These are phyloP conservation scores for Artomyces pyxidatus DNA, from an alignment of 768 basidiomycete genomes.

Conservation along the genomic window DNA sequence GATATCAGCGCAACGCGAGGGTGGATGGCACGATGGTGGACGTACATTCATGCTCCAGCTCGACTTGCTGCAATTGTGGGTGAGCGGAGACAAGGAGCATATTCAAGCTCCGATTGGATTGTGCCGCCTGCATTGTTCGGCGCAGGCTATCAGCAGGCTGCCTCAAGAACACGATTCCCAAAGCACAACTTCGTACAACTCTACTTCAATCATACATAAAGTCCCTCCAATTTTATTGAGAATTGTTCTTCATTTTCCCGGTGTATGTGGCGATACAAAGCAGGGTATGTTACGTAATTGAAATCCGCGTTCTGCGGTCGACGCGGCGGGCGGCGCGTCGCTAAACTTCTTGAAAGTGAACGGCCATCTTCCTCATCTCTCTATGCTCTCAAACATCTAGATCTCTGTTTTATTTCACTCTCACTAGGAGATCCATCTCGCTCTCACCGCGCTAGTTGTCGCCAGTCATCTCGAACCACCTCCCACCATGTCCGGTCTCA, in stretches of 20 bases:
- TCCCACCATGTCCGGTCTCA: conserved; percentile 57
- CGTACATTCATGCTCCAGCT: conserved; percentile 33
- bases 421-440: conserved; percentile 16
- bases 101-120: conserved; percentile 23
- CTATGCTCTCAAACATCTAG: conserved; percentile 9
- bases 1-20: conserved; percentile 10
- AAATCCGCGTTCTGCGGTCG: too few relatives aligned
- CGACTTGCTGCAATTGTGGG: conserved; percentile 19
- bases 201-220: too few relatives aligned
- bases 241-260: too few relatives aligned
- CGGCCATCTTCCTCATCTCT: neutral
- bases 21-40: conserved; percentile 22
- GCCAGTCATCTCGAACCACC: neutral
- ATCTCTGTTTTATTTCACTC: conserved; percentile 9
- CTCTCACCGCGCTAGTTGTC: conserved; percentile 12
- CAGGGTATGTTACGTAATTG: too few relatives aligned
- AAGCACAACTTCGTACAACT: too few relatives aligned
- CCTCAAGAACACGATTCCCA: too few relatives aligned
- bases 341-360: too few relatives aligned
- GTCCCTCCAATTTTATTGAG: too few relatives aligned
- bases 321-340: too few relatives aligned
- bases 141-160: too few relatives aligned
- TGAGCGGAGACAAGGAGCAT: conserved; percentile 20
- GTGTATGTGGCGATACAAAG: too few relatives aligned
- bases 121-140: too few relatives aligned